Evolutionary conservation across 2,329 filamentous ascomycete genomes (phyloP).

Genomic region (Didymella segeticola): DNA sequence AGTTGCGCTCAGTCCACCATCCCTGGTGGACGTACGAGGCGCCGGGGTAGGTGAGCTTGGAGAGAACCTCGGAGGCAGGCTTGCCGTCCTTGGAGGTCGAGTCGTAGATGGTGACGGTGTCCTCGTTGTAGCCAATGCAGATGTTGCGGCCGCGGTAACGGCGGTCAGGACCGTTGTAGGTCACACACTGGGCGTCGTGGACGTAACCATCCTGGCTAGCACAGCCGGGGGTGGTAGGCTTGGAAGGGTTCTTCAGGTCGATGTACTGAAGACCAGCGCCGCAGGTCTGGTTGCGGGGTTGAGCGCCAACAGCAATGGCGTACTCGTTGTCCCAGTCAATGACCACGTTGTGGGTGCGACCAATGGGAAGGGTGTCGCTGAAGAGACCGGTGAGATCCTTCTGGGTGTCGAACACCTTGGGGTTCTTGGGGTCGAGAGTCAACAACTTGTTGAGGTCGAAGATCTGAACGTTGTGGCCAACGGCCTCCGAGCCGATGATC

Average conservation of each 20-base stretch:
- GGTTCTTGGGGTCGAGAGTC: constrained; percentile 38
- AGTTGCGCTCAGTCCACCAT: constrained; percentile 56
- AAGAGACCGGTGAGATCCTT: constrained; percentile 38
- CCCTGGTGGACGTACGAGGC: constrained; percentile 65
- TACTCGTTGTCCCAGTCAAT: constrained; percentile 46
- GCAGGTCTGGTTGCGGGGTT: constrained; percentile 51
- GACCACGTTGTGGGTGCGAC: constrained; percentile 50
- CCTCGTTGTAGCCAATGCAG: constrained; percentile 64
- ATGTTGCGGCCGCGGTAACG: constrained; percentile 59
- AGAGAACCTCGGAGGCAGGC: constrained; percentile 63
- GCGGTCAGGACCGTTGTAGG: constrained; percentile 60
- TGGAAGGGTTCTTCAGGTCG: constrained; percentile 61
- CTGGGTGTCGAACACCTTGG: constrained; percentile 40
- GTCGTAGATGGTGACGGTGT: constrained; percentile 60
- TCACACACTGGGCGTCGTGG: constrained; percentile 66
- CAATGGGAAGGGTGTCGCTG: constrained; percentile 36
- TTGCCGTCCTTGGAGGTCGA: constrained; percentile 61
- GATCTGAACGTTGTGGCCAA: constrained; percentile 60
- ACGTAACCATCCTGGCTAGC: constrained; percentile 64
- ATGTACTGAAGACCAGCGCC: constrained; percentile 63
- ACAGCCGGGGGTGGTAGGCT: constrained; percentile 60
- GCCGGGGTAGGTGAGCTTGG: constrained; percentile 61
- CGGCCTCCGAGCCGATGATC: constrained; percentile 53
- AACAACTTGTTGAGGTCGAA: constrained; percentile 57
- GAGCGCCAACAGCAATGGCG: constrained; percentile 42